Evolutionary conservation across 441 rosid species (phyloP).

Genomic region (Lepidium campestre): DNA sequence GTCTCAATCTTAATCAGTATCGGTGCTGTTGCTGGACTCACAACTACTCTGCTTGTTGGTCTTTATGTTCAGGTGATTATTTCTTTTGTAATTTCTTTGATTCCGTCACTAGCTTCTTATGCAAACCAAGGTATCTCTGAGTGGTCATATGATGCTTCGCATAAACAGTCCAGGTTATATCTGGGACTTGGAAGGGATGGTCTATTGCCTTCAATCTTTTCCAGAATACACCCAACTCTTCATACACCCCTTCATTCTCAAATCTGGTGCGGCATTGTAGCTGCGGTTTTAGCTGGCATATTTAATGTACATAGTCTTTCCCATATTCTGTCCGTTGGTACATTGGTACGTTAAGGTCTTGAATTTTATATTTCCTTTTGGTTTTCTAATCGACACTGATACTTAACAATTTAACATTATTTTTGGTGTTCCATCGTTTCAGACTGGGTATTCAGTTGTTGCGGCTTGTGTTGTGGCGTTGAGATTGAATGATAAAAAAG

Average conservation of each 20-base stretch:
- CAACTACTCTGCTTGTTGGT: slow-evolving; percentile 84
- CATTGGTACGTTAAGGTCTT: slow-evolving; percentile 57
- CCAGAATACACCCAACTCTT: slow-evolving; percentile 67
- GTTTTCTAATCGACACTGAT: slow-evolving; percentile 8
- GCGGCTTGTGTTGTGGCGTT: slow-evolving; percentile 84
- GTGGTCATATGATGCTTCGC: slow-evolving; percentile 25
- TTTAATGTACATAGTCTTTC: slow-evolving; percentile 82
- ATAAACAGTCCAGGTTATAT: slow-evolving; percentile 79
- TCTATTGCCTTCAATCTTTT: slow-evolving; percentile 60
- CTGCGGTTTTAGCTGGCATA: slow-evolving; percentile 71
- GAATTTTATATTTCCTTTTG: background rate
- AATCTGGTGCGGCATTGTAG: slow-evolving; percentile 90
- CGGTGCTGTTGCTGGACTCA: slow-evolving; percentile 97
- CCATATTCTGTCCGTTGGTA: slow-evolving; percentile 94
- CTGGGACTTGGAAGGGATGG: slow-evolving; percentile 79
- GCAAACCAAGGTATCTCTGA: background rate
- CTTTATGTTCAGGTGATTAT: slow-evolving; percentile 77
- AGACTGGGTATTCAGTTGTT: slow-evolving; percentile 98
- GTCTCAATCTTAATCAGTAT: slow-evolving; percentile 74
- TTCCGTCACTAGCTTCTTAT: background rate
- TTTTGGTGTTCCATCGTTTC: slow-evolving; percentile 24
- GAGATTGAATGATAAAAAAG: slow-evolving; percentile 67
- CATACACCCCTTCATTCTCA: slow-evolving; percentile 93
- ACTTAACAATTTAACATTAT: background rate
- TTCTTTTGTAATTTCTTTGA: slow-evolving; percentile 3